These are phyloP conservation scores for Amborella trichopoda DNA, from an alignment of 164 flowering plant genomes.

Conservation along the genomic window DNA sequence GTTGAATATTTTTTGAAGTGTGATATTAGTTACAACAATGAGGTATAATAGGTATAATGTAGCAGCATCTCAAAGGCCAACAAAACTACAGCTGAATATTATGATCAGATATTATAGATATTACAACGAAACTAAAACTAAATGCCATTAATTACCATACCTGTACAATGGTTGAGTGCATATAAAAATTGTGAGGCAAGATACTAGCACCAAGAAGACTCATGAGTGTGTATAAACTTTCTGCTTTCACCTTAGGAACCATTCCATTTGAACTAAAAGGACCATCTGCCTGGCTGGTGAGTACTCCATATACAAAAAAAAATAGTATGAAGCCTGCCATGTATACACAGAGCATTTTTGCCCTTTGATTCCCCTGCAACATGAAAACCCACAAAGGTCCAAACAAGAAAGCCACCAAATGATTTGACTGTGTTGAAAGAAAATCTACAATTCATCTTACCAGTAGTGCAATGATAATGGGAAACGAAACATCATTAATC, in stretches of 20 bases:
- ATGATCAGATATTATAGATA: no score
- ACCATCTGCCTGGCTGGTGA: slow-evolving; percentile 55
- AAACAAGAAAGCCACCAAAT: no score
- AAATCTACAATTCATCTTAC: slow-evolving; percentile 23
- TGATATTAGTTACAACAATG: no score
- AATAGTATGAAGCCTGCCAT: slow-evolving; percentile 35
- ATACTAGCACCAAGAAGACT: slow-evolving; percentile 86
- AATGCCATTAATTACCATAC: no score
- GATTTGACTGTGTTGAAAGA: no score
- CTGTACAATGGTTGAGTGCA: slow-evolving; percentile 86
- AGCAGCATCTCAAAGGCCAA: no score
- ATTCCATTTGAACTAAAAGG: slow-evolving; percentile 43
- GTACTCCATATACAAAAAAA: slow-evolving; percentile 47
- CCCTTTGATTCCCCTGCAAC: slow-evolving; percentile 55
- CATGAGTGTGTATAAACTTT: slow-evolving; percentile 68
- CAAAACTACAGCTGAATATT: no score
- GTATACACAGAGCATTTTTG: slow-evolving; percentile 28
- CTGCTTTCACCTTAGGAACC: slow-evolving; percentile 49
- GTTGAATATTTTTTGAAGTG: no score
- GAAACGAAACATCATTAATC: slow-evolving; percentile 48
- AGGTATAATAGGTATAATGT: no score
- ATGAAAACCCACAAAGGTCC: no score
- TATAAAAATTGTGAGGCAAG: slow-evolving; percentile 90
- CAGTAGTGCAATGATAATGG: slow-evolving; percentile 40
- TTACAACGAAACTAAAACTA: no score